Evolutionary conservation across 2,329 filamentous ascomycete species (phyloP).

Genomic region (Berkeleyomyces basicola): DNA sequence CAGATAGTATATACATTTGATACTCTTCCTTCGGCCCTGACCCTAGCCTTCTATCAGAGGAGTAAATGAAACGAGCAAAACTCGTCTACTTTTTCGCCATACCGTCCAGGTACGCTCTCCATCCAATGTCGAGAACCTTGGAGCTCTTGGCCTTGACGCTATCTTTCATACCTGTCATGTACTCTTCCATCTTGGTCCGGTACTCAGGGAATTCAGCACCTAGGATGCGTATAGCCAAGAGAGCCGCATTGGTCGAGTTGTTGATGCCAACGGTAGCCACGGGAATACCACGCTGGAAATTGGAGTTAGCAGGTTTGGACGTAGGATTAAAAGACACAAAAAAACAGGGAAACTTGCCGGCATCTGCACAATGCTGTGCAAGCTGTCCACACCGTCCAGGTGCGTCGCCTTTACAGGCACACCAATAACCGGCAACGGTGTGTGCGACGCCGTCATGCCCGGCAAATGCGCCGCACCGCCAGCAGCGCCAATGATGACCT

Average conservation of each 20-base stretch:
- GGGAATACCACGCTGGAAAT: slow-evolving; percentile 38
- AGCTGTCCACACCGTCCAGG: slow-evolving; percentile 53
- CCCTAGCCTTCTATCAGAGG: neutral
- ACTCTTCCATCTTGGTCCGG: slow-evolving; percentile 40
- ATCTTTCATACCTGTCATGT: slow-evolving; percentile 43
- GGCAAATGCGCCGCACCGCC: slow-evolving; percentile 59
- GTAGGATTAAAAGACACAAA: slow-evolving; percentile 17
- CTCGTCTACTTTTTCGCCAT: slow-evolving; percentile 19
- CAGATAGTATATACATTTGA: neutral
- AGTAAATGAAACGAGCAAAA: neutral
- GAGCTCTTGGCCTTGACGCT: slow-evolving; percentile 48
- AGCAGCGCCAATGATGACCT: slow-evolving; percentile 60
- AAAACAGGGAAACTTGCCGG: slow-evolving; percentile 30
- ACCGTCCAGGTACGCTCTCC: slow-evolving; percentile 33
- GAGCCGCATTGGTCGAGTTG: slow-evolving; percentile 61
- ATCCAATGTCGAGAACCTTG: slow-evolving; percentile 38
- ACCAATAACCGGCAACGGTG: slow-evolving; percentile 57
- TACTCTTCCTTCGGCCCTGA: neutral
- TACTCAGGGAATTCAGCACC: slow-evolving; percentile 40
- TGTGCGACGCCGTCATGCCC: slow-evolving; percentile 59
- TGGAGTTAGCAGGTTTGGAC: neutral
- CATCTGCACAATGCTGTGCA: slow-evolving; percentile 65
- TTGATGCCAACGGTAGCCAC: slow-evolving; percentile 65
- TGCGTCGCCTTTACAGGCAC: slow-evolving; percentile 60
- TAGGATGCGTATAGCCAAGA: slow-evolving; percentile 54